Evolutionary conservation across 805 yeast species (phyloP).

Genomic region (Candida qinlingensis): DNA sequence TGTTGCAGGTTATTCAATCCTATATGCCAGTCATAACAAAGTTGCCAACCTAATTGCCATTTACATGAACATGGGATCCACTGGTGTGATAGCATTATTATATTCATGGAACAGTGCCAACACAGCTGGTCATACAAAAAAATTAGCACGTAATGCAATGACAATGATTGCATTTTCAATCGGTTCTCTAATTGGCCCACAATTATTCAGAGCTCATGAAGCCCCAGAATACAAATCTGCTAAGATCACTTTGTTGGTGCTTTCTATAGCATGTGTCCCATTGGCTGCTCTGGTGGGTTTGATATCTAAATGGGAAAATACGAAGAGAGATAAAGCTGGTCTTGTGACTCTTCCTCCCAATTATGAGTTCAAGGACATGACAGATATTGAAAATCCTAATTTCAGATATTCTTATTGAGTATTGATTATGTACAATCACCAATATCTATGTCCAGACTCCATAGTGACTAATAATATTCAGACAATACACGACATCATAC

Average conservation of each 20-base stretch:
- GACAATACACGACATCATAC: no score
- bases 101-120: slow-evolving; percentile 60
- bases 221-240: slow-evolving; percentile 55
- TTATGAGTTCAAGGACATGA: slow-evolving; percentile 48
- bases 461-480: background rate
- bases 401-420: slow-evolving; percentile 42
- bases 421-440: background rate
- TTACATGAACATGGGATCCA: slow-evolving; percentile 49
- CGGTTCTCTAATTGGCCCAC: slow-evolving; percentile 61
- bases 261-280: slow-evolving; percentile 43
- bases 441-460: background rate
- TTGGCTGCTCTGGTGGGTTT: slow-evolving; percentile 37
- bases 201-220: slow-evolving; percentile 45
- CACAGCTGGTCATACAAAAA: slow-evolving; percentile 58
- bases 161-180: slow-evolving; percentile 56
- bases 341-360: slow-evolving; percentile 29
- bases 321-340: slow-evolving; percentile 37
- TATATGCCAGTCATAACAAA: slow-evolving; percentile 33
- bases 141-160: slow-evolving; percentile 45
- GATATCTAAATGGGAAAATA: slow-evolving; percentile 45
- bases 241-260: slow-evolving; percentile 47
- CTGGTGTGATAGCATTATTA: slow-evolving; percentile 50
- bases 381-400: slow-evolving; percentile 52
- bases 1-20: slow-evolving; percentile 43
- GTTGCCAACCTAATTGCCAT: slow-evolving; percentile 46